Conservation (phyloP, 768 basidiomycete genomes). For the Tulasnella sp. region DNA sequence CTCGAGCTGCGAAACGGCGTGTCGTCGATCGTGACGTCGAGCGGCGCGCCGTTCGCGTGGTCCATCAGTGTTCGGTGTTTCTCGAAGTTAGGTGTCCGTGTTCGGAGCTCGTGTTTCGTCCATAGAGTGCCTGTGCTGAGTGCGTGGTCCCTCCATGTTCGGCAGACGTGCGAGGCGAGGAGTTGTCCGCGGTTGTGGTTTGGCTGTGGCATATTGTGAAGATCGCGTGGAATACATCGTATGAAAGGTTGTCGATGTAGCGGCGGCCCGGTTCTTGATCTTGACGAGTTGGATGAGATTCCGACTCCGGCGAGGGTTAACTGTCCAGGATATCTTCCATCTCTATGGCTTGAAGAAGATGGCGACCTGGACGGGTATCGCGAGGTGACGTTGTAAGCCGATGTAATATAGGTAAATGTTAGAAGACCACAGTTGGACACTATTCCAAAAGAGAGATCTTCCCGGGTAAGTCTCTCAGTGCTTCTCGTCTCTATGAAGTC, state of each 20-base stretch:
- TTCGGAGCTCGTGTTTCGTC: neutral
- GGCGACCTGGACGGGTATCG: too few relatives aligned
- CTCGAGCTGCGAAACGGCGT: neutral
- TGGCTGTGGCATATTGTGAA: neutral
- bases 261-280: too few relatives aligned
- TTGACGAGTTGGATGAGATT: too few relatives aligned
- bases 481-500: too few relatives aligned
- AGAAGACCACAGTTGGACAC: too few relatives aligned
- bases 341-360: too few relatives aligned
- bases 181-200: neutral
- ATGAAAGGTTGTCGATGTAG: neutral
- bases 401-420: too few relatives aligned
- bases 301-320: too few relatives aligned
- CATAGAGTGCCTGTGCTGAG: constrained; percentile 23
- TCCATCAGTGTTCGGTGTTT: neutral
- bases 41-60: neutral
- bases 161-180: neutral
- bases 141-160: constrained; percentile 10
- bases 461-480: too few relatives aligned
- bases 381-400: too few relatives aligned
- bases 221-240: neutral
- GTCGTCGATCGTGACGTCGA: neutral
- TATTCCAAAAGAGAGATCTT: too few relatives aligned
- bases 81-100: neutral
- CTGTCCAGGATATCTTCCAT: too few relatives aligned